Percentiles rank a stretch among this genome's conserved stretches.
These are phyloP conservation scores for Galerina sulciceps DNA, from an alignment of 768 basidiomycete species.

Conservation along the genomic window DNA sequence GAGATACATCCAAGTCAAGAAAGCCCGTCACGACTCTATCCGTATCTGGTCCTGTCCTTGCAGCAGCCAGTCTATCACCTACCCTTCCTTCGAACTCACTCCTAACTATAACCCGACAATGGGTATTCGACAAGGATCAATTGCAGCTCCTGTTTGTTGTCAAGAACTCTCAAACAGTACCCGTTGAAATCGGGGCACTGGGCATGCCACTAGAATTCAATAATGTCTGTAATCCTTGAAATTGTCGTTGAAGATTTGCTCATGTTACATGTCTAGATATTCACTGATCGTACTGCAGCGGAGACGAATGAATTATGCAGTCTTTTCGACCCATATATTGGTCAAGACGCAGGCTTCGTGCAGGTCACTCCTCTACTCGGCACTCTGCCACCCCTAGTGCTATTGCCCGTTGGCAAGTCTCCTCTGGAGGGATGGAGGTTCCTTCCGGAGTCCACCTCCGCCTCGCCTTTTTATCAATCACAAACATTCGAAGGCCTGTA, in stretches of 20 bases:
- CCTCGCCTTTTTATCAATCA: conserved; percentile 53
- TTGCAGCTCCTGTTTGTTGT: conserved; percentile 56
- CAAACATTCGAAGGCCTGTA: conserved; percentile 64
- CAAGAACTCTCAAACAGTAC: conserved; percentile 45
- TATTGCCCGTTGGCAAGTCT: conserved; percentile 46
- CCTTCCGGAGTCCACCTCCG: conserved; percentile 51
- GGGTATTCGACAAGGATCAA: conserved; percentile 45
- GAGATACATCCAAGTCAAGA: conserved; percentile 48
- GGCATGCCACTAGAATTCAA: conserved; percentile 61
- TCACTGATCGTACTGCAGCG: conserved; percentile 54
- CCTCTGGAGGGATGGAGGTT: conserved; percentile 67
- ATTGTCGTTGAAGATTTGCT: background rate
- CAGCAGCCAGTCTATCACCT: conserved; percentile 51
- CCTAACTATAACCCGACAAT: conserved; percentile 54
- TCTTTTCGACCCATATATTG: conserved; percentile 61
- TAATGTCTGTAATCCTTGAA: conserved; percentile 38
- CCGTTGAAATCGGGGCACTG: conserved; percentile 58
- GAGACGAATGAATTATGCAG: conserved; percentile 57
- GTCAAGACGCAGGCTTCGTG: conserved; percentile 59
- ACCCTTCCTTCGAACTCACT: conserved; percentile 49
- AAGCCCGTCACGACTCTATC: conserved; percentile 39
- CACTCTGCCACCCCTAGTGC: conserved; percentile 54
- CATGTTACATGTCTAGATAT: conserved; percentile 46
- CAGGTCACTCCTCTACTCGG: conserved; percentile 58
- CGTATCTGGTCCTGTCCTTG: conserved; percentile 47